Evolutionary conservation across 176 grass and related monocot genomes (phyloP).

Genomic region (Saccharum spontaneum): DNA sequence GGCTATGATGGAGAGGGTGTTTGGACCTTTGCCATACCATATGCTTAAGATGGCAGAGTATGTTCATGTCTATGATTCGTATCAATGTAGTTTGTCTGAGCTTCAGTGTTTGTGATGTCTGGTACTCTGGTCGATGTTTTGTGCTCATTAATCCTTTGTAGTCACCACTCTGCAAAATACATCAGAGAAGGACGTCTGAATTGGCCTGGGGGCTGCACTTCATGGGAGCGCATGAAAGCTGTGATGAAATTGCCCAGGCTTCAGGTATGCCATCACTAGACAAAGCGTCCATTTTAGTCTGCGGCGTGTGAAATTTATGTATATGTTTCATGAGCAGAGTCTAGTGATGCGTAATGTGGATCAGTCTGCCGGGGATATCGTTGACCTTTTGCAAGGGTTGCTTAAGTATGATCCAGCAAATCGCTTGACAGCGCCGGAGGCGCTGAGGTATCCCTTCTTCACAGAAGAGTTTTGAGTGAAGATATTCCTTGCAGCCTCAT

Average conservation of each 20-base stretch:
- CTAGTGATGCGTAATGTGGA: constrained; percentile 66
- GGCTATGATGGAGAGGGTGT: constrained; percentile 72
- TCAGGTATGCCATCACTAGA: constrained; percentile 44
- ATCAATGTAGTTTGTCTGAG: neutral
- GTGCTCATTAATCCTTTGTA: constrained; percentile 50
- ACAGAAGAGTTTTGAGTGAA: constrained; percentile 29
- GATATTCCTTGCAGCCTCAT: neutral
- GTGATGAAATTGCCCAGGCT: constrained; percentile 67
- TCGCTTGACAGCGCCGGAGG: constrained; percentile 57
- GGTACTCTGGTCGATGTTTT: neutral
- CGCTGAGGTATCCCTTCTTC: constrained; percentile 73
- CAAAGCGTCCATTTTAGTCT: neutral
- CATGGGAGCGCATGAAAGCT: constrained; percentile 74
- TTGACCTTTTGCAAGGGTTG: constrained; percentile 71
- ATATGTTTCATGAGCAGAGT: constrained; percentile 35
- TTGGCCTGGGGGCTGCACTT: constrained; percentile 78
- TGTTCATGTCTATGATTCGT: constrained; percentile 31
- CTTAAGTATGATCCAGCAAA: constrained; percentile 67
- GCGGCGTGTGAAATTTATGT: neutral
- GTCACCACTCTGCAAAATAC: constrained; percentile 71
- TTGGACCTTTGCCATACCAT: constrained; percentile 49
- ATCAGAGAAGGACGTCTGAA: constrained; percentile 74
- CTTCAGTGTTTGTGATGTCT: constrained; percentile 20
- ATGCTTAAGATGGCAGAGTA: constrained; percentile 66
- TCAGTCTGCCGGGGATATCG: constrained; percentile 63